Evolutionary conservation across 495 filamentous ascomycete species (phyloP).

Genomic region (Elasticomyces elasticus): DNA sequence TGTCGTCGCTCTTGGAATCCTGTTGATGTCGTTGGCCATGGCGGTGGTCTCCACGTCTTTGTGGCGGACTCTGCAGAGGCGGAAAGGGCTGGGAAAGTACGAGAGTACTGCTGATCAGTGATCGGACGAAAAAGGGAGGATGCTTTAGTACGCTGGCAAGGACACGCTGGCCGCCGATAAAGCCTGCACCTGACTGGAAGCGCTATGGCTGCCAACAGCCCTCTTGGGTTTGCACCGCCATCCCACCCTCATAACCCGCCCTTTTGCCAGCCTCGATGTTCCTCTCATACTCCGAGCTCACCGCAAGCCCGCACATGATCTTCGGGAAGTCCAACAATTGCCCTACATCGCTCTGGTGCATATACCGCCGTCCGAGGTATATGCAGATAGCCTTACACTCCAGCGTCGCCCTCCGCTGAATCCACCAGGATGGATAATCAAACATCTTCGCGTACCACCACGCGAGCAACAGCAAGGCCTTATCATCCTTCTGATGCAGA

Average conservation of each 20-base stretch:
- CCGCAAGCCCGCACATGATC: constrained; percentile 12
- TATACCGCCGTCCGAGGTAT: constrained; percentile 8
- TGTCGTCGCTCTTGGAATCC: no score
- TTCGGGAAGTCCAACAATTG: constrained; percentile 15
- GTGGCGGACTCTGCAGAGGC: no score
- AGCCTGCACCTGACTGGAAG: no score
- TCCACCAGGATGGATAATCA: constrained; percentile 33
- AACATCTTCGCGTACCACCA: constrained; percentile 37
- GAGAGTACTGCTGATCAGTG: no score
- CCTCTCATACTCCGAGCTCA: neutral
- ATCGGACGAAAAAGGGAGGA: no score
- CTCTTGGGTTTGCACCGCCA: no score
- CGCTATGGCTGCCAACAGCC: no score
- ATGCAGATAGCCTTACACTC: constrained; percentile 33
- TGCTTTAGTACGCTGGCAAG: no score
- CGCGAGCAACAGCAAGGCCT: constrained; percentile 34
- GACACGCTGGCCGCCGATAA: no score
- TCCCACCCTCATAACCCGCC: neutral
- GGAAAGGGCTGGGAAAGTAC: no score
- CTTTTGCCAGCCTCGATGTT: neutral
- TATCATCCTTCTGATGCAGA: constrained; percentile 32
- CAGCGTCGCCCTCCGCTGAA: constrained; percentile 29
- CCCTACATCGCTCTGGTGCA: constrained; percentile 2
- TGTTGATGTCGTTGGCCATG: no score
- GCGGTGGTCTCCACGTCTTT: no score